Percentiles rank a stretch among this genome's conserved stretches.
phyloP scores from a whole-genome alignment of 2,329 filamentous ascomycete genomes.

The Aspergillus sp. region DNA sequence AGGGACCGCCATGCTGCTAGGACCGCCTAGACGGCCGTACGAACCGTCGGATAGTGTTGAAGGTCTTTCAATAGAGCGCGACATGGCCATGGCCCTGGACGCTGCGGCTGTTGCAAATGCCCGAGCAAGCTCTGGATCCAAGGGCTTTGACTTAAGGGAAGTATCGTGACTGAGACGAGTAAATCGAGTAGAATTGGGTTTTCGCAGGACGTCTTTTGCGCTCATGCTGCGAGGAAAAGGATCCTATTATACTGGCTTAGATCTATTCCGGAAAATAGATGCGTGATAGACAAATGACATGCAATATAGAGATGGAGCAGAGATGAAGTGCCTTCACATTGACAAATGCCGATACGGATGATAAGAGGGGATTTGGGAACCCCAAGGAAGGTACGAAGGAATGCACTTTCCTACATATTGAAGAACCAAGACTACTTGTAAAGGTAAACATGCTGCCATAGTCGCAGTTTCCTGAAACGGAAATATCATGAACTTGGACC shows the following conservation, averaged over 20 bases:
- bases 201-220: constrained; percentile 32
- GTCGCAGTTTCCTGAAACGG: neutral
- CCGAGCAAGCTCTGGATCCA: constrained; percentile 32
- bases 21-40: constrained; percentile 32
- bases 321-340: neutral
- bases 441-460: neutral
- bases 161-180: constrained; percentile 30
- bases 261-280: constrained; percentile 14
- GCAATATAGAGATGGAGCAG: neutral
- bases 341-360: neutral
- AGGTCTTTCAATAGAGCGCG: constrained; percentile 31
- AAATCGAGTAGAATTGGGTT: constrained; percentile 41
- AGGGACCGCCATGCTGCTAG: constrained; percentile 26
- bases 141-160: constrained; percentile 22
- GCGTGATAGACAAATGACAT: constrained; percentile 7
- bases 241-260: constrained; percentile 7
- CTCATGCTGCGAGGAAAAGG: constrained; percentile 11
- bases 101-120: constrained; percentile 44
- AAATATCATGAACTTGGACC: neutral
- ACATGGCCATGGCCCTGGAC: constrained; percentile 47
- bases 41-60: constrained; percentile 27
- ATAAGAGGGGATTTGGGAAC: neutral
- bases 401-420: neutral
- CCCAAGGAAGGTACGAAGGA: neutral
- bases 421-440: neutral